Percentiles rank a stretch among this genome's conserved stretches.
Evolutionary conservation across 192 early-diverging fungal genomes (phyloP).

Genomic region (Glomus cerebriforme): DNA sequence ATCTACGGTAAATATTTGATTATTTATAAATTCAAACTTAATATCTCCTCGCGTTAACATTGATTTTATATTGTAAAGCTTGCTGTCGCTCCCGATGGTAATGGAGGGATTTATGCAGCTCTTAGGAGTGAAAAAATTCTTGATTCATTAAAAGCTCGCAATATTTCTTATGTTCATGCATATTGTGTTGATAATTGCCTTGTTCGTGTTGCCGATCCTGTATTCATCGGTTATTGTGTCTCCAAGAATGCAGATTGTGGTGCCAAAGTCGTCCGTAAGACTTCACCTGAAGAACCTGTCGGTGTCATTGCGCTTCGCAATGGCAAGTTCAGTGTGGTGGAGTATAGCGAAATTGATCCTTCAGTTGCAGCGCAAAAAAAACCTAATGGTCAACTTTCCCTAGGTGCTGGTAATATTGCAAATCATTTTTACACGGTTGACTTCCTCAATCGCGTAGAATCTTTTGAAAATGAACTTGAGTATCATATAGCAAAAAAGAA

Average conservation of each 20-base stretch:
- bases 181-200: conserved; percentile 99
- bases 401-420: conserved; percentile 95
- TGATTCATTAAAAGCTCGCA: conserved; percentile 75
- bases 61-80: conserved; percentile 88
- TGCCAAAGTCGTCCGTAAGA: conserved; percentile 92
- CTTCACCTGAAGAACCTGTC: conserved; percentile 83
- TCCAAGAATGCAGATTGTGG: conserved; percentile 90
- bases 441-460: conserved; percentile 85
- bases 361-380: conserved; percentile 71
- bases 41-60: conserved; percentile 79
- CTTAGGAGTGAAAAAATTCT: conserved; percentile 82
- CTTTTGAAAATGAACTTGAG: conserved; percentile 82
- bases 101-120: conserved; percentile 96
- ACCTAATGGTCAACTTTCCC: conserved; percentile 70
- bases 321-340: conserved; percentile 82
- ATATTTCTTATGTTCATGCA: conserved; percentile 86
- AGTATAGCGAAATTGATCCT: conserved; percentile 93
- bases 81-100: conserved; percentile 86
- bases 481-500: conserved; percentile 99
- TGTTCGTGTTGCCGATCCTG: conserved; percentile 94
- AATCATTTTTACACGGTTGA: conserved; percentile 97
- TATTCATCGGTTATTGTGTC: conserved; percentile 93
- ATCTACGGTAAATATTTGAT: conserved; percentile 58
- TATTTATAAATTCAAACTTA: conserved; percentile 52
- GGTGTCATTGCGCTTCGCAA: conserved; percentile 94